phyloP scores from a whole-genome alignment of 371 early-diverging fungal genomes.

The Choanephora cucurbitarum region DNA sequence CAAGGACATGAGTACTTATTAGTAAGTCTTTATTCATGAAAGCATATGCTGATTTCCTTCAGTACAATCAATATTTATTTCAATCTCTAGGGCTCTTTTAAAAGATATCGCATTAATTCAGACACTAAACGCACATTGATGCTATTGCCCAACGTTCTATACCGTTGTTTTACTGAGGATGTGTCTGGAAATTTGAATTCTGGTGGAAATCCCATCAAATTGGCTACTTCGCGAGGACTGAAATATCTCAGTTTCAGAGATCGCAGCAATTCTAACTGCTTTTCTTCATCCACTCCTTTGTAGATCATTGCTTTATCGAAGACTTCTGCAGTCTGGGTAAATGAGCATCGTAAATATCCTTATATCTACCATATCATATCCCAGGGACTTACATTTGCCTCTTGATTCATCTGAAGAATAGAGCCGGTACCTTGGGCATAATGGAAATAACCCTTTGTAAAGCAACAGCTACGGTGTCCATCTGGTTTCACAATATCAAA shows the following conservation, averaged over 20 bases:
- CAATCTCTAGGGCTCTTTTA: conserved; percentile 38
- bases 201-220: conserved; percentile 79
- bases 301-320: conserved; percentile 29
- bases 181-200: conserved; percentile 55
- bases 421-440: conserved; percentile 82
- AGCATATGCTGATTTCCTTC: too few species aligned
- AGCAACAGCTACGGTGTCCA: conserved; percentile 74
- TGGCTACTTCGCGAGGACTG: conserved; percentile 75
- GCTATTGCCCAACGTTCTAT: conserved; percentile 69
- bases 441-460: conserved; percentile 83
- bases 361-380: too few species aligned
- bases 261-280: conserved; percentile 32
- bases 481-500: conserved; percentile 77
- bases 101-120: conserved; percentile 54
- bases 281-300: conserved; percentile 30
- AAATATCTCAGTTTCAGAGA: conserved; percentile 72
- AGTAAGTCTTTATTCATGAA: too few species aligned
- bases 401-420: conserved; percentile 60
- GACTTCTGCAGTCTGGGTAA: conserved; percentile 22
- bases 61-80: too few species aligned
- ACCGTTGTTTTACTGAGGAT: conserved; percentile 61
- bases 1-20: too few species aligned
- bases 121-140: conserved; percentile 68
- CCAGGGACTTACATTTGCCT: conserved; percentile 43
- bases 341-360: not conserved